A percentile compares a stretch with the other conserved stretches of the same genome.
phyloP scores from a whole-genome alignment of 345 rosid species.

The Reutealis trisperma region DNA sequence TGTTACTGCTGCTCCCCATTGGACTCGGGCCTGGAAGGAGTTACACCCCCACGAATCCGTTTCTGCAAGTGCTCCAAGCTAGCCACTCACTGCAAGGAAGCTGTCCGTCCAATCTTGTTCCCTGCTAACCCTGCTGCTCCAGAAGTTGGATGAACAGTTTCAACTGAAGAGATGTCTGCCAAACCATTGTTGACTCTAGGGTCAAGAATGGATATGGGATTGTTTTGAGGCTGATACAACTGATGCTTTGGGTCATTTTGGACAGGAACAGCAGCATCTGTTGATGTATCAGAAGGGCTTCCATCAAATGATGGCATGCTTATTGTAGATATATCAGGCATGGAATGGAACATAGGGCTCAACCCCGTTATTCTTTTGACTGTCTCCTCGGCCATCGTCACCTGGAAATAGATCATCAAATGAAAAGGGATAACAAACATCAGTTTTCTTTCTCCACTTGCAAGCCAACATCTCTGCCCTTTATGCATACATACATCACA shows the following conservation, averaged over 20 bases:
- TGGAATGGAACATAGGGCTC: slow-evolving; percentile 32
- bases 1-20: slow-evolving; percentile 27
- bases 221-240: slow-evolving; percentile 33
- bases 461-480: neutral
- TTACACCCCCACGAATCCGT: slow-evolving; percentile 57
- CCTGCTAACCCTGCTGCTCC: slow-evolving; percentile 31
- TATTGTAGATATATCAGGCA: slow-evolving; percentile 47
- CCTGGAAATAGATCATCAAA: slow-evolving; percentile 22
- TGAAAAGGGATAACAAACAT: neutral
- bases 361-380: slow-evolving; percentile 35
- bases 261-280: slow-evolving; percentile 56
- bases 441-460: neutral
- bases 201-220: slow-evolving; percentile 36
- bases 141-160: slow-evolving; percentile 37
- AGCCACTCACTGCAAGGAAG: slow-evolving; percentile 77
- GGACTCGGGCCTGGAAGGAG: slow-evolving; percentile 26
- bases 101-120: slow-evolving; percentile 61
- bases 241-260: slow-evolving; percentile 46
- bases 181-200: slow-evolving; percentile 32
- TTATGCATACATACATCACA: no score
- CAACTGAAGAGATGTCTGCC: slow-evolving; percentile 48
- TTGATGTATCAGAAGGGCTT: slow-evolving; percentile 53
- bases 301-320: slow-evolving; percentile 46
- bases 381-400: slow-evolving; percentile 33
- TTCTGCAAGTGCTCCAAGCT: slow-evolving; percentile 94